Conservation (phyloP, 768 basidiomycete species). For the Russula foetens region DNA sequence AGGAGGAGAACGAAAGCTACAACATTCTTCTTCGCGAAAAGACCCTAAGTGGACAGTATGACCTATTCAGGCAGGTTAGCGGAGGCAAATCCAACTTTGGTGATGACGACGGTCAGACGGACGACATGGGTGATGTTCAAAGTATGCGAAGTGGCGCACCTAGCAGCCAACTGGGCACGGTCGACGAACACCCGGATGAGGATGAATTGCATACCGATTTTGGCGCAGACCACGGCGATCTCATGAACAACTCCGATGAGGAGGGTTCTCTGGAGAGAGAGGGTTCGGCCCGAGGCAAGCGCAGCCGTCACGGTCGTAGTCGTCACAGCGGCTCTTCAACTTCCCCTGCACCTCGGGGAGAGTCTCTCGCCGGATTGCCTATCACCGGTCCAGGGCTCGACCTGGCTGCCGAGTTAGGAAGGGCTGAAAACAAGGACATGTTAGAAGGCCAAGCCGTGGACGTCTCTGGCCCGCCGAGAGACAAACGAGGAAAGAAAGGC, state of each 20-base stretch:
- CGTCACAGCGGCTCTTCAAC: constrained; percentile 45
- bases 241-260: constrained; percentile 33
- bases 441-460: constrained; percentile 48
- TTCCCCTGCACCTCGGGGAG: constrained; percentile 50
- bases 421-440: constrained; percentile 84
- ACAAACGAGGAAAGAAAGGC: constrained; percentile 36
- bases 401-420: constrained; percentile 84
- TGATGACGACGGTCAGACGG: constrained; percentile 19
- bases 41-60: constrained; percentile 84
- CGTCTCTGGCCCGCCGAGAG: constrained; percentile 37
- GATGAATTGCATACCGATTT: constrained; percentile 44
- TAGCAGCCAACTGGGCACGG: constrained; percentile 48
- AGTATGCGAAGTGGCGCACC: constrained; percentile 49
- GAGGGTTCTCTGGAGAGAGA: constrained; percentile 18
- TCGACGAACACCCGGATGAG: constrained; percentile 31
- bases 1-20: constrained; percentile 97
- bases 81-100: constrained; percentile 27
- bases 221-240: constrained; percentile 35
- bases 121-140: constrained; percentile 27
- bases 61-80: constrained; percentile 62
- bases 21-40: constrained; percentile 88
- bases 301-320: constrained; percentile 40
- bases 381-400: constrained; percentile 86
- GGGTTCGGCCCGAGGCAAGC: constrained; percentile 32
- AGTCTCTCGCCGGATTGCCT: constrained; percentile 79